Base-by-base conservation (phyloP, 169 alveolate genomes). In the Eimeria mitis region DNA sequence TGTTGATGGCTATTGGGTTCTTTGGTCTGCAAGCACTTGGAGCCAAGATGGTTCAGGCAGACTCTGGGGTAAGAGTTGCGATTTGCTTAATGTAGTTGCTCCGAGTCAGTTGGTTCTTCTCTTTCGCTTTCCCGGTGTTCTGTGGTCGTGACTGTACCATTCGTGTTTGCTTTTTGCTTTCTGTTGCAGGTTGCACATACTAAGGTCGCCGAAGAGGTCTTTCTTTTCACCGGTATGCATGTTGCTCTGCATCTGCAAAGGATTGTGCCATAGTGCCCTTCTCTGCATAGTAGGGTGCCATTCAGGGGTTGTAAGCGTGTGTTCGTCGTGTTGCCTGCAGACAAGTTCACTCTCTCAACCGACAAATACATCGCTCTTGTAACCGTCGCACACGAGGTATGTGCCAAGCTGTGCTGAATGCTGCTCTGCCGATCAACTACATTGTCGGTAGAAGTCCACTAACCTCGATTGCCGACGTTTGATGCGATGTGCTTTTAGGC, bases 311-410 rank as follows among this genome's bases (percentile, higher is more conserved):
- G n/a, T n/a, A n/a, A n/a, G n/a, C 16, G 3, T 5, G 40, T 28
- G 31, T 6, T 75, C 28, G 59, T 68, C 47, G 88, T 71, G 5
- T 44, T 78, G 88, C 52, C 54, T 31, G 90, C 56, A 52, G 90
- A 63, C 97, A 95, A 59, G 61, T 25, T 59, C 25, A 59, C 90
- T 8, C 34, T 59, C 2, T 14, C 71, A 16, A 40, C 90, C 65
- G 71, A 34, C 14, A 1, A 0, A 13, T 34, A 21, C 75, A 34
- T 23, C 40, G 75, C 59, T 76, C 52, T 14, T 13, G 54, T 83
- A 56, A 44, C 16, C 4, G 31, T 40, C 31, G 19, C 52, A 9
- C n/a, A 8, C 21, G 68, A 44, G 63, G 88, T 78, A 3, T 19
- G 88, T 44, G 28, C 68, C 65, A 42, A 44, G 23, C 9, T 19